Base-by-base conservation (phyloP, 768 basidiomycete species). In the Pleurotus ostreatus region DNA sequence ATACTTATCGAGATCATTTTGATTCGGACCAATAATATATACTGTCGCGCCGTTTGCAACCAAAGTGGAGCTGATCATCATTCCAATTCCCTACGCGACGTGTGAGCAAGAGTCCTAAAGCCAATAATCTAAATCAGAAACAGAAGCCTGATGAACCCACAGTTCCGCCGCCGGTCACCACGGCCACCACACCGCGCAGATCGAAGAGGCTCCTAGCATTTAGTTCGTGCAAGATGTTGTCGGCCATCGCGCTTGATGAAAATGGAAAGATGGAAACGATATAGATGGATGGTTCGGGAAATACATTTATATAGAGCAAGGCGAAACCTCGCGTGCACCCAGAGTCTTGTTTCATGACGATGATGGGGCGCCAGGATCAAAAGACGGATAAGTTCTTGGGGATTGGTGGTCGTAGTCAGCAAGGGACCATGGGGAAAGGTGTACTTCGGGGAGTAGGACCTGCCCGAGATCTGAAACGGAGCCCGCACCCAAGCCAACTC, bases 11-110 rank as follows among this genome's bases (percentile, higher is more conserved):
- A 78, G 68, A n/a, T 73, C 72, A 3, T 56, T 65, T 57, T 77
- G 75, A 6, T 66, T 68, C 3, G 73, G 74, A 0, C 76, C 79
- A 34, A 79, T 72, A 46, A 79, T 76, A 54, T 78, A 79, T 2
- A 80, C 79, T 0, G 68, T 75, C 0, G 79, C 79, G 6, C 77
- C 77, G 57, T 80, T 80, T 1, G 77, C 75, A 7, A 78, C 58
- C 4, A 80, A 63, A 0, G 78, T 78, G 9, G 73, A 73, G 56
- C 70, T 71, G 25, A 80, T 78, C 78, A 79, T 79, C 45, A 79
- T 64, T 0, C 79, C 79, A 18, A 79, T 78, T 0, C 79, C 79
- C 76, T 74, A 56, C 30, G 40, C 8, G 34, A 44, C 20, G 20
- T 16, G 41, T 44, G 20, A 44, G n/a, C 41, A 44, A n/a, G 20